Percentiles rank a stretch among this genome's conserved stretches.
These are phyloP conservation scores for Suillus plorans DNA, from an alignment of 768 basidiomycete genomes.

Conservation along the genomic window DNA sequence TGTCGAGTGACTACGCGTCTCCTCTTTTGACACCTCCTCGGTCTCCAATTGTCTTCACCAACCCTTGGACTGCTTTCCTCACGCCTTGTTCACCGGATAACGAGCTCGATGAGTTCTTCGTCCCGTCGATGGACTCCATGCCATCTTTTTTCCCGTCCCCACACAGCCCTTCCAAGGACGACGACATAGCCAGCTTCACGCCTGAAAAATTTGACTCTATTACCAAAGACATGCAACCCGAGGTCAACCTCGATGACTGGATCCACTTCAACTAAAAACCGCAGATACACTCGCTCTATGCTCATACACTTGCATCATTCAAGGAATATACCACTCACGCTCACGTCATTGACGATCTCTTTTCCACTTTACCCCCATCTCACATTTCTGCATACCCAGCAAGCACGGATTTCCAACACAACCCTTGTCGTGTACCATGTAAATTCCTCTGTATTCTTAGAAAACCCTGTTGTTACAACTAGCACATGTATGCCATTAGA, in stretches of 20 bases:
- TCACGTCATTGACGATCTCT: not conserved
- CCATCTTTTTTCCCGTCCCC: not conserved
- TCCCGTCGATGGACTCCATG: slow-evolving; percentile 20
- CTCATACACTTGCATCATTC: not conserved
- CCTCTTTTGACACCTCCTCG: slow-evolving; percentile 12
- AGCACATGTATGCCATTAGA: slow-evolving; percentile 5
- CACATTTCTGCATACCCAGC: slow-evolving; percentile 9
- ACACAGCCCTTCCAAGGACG: not conserved
- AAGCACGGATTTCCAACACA: not conserved
- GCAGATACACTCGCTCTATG: not conserved
- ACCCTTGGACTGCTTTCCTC: slow-evolving; percentile 18
- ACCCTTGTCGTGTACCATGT: slow-evolving; percentile 8
- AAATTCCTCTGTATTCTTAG: slow-evolving; percentile 22
- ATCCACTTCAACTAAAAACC: slow-evolving; percentile 3
- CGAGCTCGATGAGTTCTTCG: slow-evolving; percentile 30
- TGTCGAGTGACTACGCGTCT: slow-evolving; percentile 6
- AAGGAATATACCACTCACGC: slow-evolving; percentile 7
- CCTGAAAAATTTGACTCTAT: not conserved
- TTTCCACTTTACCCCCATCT: not conserved
- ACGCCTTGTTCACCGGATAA: not conserved
- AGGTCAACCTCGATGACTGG: slow-evolving; percentile 3
- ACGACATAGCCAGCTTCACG: not conserved
- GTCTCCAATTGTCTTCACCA: slow-evolving; percentile 30
- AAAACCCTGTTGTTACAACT: not conserved
- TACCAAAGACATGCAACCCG: not conserved